These are phyloP conservation scores for Strombidium stylifer DNA, from an alignment of 73 alveolate genomes.

Conservation along the genomic window DNA sequence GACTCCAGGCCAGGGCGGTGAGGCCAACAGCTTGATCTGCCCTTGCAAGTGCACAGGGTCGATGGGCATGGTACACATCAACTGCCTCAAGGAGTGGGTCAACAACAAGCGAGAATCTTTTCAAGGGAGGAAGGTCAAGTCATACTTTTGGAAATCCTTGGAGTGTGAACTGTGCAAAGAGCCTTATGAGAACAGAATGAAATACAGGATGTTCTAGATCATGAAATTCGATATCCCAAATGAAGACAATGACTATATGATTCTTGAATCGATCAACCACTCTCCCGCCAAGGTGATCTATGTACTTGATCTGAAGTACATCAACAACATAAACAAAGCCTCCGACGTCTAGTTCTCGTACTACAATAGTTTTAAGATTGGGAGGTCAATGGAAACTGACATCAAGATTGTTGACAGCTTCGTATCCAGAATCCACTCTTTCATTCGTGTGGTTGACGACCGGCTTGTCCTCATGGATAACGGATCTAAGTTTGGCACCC, in stretches of 20 bases:
- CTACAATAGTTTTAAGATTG: background rate
- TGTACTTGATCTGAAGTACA: slow-evolving; percentile 3
- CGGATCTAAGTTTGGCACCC: slow-evolving; percentile 79
- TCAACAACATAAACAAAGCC: slow-evolving; percentile 6
- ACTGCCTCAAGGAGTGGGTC: slow-evolving; percentile 89
- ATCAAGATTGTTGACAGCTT: slow-evolving; percentile 77
- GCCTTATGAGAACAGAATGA: background rate
- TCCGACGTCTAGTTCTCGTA: background rate
- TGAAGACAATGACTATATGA: slow-evolving; percentile 2
- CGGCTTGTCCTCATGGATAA: slow-evolving; percentile 64
- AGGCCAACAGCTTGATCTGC: slow-evolving; percentile 73
- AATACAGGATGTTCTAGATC: slow-evolving; percentile 7
- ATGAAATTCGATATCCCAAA: too few species aligned
- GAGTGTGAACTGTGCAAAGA: slow-evolving; percentile 68
- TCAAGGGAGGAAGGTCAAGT: slow-evolving; percentile 23
- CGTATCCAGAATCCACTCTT: slow-evolving; percentile 81
- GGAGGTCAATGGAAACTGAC: slow-evolving; percentile 79
- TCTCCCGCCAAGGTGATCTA: background rate
- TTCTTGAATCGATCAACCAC: background rate
- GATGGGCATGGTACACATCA: slow-evolving; percentile 77
- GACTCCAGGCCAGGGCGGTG: slow-evolving; percentile 62
- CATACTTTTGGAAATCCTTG: slow-evolving; percentile 55
- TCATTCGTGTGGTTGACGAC: slow-evolving; percentile 34
- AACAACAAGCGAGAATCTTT: slow-evolving; percentile 50
- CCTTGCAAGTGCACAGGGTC: slow-evolving; percentile 94